Evolutionary conservation across 768 basidiomycete genomes (phyloP).

Genomic region (Podaxis rugospora): DNA sequence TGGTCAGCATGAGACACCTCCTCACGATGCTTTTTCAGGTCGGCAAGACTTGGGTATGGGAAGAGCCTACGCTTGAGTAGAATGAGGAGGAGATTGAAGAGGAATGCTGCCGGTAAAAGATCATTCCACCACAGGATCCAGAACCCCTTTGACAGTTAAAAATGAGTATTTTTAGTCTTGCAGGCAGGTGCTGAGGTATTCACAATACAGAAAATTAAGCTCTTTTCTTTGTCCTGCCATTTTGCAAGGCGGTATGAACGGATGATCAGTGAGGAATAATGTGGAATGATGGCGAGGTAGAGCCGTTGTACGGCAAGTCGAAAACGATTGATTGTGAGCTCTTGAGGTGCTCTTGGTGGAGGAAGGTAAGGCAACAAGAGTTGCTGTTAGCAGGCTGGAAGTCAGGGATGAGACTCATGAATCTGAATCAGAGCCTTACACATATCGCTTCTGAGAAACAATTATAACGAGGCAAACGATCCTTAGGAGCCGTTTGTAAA

Average conservation of each 20-base stretch:
- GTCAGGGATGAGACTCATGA: background rate
- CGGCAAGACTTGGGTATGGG: conserved; percentile 49
- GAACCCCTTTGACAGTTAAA: conserved; percentile 37
- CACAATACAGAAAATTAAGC: conserved; percentile 48
- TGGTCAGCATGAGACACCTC: conserved; percentile 45
- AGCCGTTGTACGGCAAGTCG: conserved; percentile 48
- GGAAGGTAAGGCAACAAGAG: conserved; percentile 48
- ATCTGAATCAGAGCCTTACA: conserved; percentile 15
- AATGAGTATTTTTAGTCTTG: background rate
- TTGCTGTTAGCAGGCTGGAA: conserved; percentile 17
- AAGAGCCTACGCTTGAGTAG: conserved; percentile 46
- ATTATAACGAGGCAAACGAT: background rate
- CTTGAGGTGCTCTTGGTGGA: conserved; percentile 30
- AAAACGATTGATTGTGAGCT: conserved; percentile 53
- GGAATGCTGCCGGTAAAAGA: conserved; percentile 46
- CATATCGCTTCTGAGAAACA: conserved; percentile 23
- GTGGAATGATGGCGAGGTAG: conserved; percentile 48
- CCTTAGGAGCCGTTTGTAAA: background rate
- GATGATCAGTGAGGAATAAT: conserved; percentile 41
- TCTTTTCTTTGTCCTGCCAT: conserved; percentile 49
- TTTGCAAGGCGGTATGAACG: conserved; percentile 40
- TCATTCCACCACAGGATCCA: conserved; percentile 65
- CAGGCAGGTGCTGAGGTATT: conserved; percentile 18
- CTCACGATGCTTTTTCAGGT: conserved; percentile 48
- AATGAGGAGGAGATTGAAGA: conserved; percentile 42